phyloP scores from a whole-genome alignment of 345 rosid species.

The Eucalyptus pauciflora region DNA sequence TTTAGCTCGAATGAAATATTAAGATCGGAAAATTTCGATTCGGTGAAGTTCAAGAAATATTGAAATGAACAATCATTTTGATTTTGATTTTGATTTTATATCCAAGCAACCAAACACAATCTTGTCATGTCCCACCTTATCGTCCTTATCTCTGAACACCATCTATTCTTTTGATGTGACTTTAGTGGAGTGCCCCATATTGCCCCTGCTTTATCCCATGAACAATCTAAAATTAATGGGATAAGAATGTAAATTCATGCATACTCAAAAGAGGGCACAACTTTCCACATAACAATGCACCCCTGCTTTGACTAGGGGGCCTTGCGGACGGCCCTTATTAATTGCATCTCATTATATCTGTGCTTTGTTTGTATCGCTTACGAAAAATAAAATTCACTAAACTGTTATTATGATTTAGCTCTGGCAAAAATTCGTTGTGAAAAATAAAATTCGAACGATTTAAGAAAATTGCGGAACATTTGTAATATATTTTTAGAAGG shows the following conservation, averaged over 20 bases:
- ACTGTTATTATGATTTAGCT: neutral
- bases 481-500: neutral
- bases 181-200: neutral
- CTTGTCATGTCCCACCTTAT: neutral
- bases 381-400: rapidly evolving
- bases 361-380: neutral
- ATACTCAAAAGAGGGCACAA: neutral
- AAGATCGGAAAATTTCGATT: neutral
- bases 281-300: neutral
- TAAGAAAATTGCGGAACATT: neutral
- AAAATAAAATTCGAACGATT: too few relatives aligned
- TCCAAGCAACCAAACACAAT: neutral
- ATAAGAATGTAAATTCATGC: neutral
- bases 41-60: neutral
- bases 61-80: neutral
- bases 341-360: neutral
- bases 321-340: neutral
- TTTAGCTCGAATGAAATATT: neutral
- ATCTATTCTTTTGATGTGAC: neutral
- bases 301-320: neutral
- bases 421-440: neutral
- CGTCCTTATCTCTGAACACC: neutral
- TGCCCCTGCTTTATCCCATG: neutral
- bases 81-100: neutral
- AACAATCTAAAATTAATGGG: neutral